Percentiles rank a stretch among this genome's conserved stretches.
phyloP scores from a whole-genome alignment of 148 eudicot species.

The Vaccinium myrtillus region DNA sequence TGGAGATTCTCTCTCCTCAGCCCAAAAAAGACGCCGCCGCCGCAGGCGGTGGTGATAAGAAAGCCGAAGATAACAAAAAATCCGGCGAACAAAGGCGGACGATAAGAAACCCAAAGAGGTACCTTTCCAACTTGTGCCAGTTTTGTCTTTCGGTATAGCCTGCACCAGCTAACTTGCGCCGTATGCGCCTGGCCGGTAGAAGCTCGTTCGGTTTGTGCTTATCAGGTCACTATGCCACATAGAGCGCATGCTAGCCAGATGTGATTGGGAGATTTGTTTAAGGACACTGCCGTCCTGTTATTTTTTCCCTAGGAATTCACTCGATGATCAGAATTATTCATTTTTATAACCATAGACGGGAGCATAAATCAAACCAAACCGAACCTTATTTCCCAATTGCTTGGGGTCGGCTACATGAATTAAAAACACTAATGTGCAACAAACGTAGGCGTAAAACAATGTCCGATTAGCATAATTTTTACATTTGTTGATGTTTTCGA shows the following conservation, averaged over 20 bases:
- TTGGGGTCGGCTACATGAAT: too few relatives aligned
- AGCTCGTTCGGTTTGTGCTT: background rate
- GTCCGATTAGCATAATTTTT: background rate
- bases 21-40: slow-evolving; percentile 40
- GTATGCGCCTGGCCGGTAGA: background rate
- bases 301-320: background rate
- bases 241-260: background rate
- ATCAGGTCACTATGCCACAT: background rate
- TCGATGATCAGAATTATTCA: background rate
- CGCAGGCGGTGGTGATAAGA: slow-evolving; percentile 26
- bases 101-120: slow-evolving; percentile 44
- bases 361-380: too few relatives aligned
- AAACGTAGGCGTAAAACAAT: background rate
- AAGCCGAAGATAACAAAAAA: slow-evolving; percentile 34
- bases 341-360: background rate
- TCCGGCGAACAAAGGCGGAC: slow-evolving; percentile 34
- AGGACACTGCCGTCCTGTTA: background rate
- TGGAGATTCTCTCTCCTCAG: slow-evolving; percentile 51
- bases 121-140: background rate
- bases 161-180: background rate
- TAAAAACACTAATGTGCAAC: background rate
- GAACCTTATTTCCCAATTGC: too few relatives aligned
- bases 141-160: background rate
- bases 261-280: background rate
- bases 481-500: background rate